A percentile compares a stretch with the other conserved stretches of the same genome.
Evolutionary conservation across 208 protist species (phyloP).

Genomic region (Vickermania spadyakhi): DNA sequence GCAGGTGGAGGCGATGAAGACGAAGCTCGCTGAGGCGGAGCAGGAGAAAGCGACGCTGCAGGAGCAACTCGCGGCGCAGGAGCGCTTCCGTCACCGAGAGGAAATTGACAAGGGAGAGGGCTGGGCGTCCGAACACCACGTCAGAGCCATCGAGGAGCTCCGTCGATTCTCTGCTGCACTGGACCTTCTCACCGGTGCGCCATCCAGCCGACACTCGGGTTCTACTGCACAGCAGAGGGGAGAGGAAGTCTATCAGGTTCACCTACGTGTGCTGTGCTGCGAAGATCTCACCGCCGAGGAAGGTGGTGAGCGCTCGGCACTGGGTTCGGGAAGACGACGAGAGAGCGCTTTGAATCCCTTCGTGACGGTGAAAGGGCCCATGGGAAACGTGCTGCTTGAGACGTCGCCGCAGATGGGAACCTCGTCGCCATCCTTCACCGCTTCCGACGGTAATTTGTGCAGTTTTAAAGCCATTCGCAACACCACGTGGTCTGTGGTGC

Average conservation of each 20-base stretch:
- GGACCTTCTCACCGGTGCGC: not conserved
- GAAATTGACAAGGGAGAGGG: constrained; percentile 1
- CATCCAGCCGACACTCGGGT: not conserved
- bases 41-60: not conserved
- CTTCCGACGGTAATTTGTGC: constrained; percentile 7
- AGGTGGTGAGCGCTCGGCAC: not conserved
- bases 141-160: not conserved
- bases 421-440: constrained; percentile 11
- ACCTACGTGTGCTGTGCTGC: constrained; percentile 5
- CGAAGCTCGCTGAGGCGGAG: not conserved
- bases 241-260: not conserved
- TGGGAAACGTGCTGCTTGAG: constrained; percentile 11
- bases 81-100: not conserved
- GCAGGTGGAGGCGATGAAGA: not conserved
- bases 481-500: constrained; percentile 12
- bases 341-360: constrained; percentile 16
- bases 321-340: constrained; percentile 2
- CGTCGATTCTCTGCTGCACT: not conserved
- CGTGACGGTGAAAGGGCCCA: constrained; percentile 15
- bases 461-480: constrained; percentile 8
- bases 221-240: not conserved
- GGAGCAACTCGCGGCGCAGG: not conserved
- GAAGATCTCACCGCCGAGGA: not conserved
- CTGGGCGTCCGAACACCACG: not conserved
- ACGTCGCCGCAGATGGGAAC: constrained; percentile 19